A percentile compares a stretch with the other conserved stretches of the same genome.
phyloP scores from a whole-genome alignment of 495 filamentous ascomycete genomes.

The Diplogelasinospora grovesii region DNA sequence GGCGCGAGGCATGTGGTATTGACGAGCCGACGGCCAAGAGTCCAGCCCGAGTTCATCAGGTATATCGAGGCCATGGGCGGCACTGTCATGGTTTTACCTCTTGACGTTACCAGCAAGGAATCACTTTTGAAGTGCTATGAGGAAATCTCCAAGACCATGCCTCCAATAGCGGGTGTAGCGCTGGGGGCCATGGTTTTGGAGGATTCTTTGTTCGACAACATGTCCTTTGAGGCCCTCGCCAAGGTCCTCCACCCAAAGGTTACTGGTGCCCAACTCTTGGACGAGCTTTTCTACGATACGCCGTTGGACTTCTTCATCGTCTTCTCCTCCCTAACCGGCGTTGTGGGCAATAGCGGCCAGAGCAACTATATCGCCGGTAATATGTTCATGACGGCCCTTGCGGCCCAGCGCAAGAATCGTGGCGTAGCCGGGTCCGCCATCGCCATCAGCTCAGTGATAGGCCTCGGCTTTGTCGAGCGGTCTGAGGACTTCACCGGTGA shows the following conservation, averaged over 20 bases:
- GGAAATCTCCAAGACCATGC: conserved; percentile 19
- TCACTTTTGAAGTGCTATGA: background rate
- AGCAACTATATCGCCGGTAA: conserved; percentile 53
- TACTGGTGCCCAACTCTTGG: conserved; percentile 28
- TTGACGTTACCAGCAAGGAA: conserved; percentile 5
- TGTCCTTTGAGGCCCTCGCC: conserved; percentile 31
- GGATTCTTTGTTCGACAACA: conserved; percentile 42
- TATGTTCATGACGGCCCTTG: conserved; percentile 35
- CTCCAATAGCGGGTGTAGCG: conserved; percentile 46
- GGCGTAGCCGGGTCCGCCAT: conserved; percentile 29
- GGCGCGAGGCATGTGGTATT: conserved; percentile 38
- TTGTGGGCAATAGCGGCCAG: conserved; percentile 45
- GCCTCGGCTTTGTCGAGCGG: conserved; percentile 33
- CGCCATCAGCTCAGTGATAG: conserved; percentile 37
- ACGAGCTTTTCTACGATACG: conserved; percentile 14
- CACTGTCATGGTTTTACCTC: conserved; percentile 3
- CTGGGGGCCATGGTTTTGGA: conserved; percentile 42
- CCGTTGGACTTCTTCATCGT: conserved; percentile 56
- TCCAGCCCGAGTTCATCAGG: conserved; percentile 30
- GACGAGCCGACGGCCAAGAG: conserved; percentile 37
- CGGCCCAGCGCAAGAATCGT: conserved; percentile 22
- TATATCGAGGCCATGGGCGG: conserved; percentile 13
- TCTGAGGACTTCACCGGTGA: conserved; percentile 13
- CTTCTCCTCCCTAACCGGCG: conserved; percentile 46
- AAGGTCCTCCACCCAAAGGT: conserved; percentile 45